Conservation (phyloP, 2,329 filamentous ascomycete genomes). For the Monosporascus ibericus region DNA sequence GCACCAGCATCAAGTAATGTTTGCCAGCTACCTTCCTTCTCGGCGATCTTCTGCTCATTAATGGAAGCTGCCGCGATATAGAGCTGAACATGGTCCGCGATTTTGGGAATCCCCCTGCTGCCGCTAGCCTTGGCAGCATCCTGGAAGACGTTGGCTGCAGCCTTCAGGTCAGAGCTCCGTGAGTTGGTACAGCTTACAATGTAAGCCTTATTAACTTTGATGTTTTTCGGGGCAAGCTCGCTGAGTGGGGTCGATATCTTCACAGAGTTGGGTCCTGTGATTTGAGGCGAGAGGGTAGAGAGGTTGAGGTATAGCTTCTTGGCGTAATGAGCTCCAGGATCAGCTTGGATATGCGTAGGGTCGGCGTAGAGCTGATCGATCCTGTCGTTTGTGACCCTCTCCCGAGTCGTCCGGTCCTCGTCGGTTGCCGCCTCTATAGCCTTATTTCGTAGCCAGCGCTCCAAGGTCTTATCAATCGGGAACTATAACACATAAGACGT, state of each 20-base stretch:
- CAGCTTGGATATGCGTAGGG: constrained; percentile 51
- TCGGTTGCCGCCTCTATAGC: constrained; percentile 66
- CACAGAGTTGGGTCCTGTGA: constrained; percentile 85
- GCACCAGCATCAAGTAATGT: constrained; percentile 53
- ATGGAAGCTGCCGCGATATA: constrained; percentile 86
- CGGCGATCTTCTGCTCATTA: constrained; percentile 69
- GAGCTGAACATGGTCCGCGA: constrained; percentile 72
- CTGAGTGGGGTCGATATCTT: constrained; percentile 76
- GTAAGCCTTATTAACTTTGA: constrained; percentile 78
- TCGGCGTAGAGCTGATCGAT: constrained; percentile 68
- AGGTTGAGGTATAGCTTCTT: constrained; percentile 80
- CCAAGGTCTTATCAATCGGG: constrained; percentile 68
- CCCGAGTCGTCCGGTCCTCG: constrained; percentile 36
- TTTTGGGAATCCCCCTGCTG: constrained; percentile 55
- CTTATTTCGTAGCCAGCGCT: constrained; percentile 69
- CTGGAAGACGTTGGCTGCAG: constrained; percentile 79
- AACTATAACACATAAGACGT: constrained; percentile 56
- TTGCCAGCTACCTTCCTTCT: constrained; percentile 83
- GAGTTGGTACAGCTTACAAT: constrained; percentile 88
- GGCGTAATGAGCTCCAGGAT: constrained; percentile 72
- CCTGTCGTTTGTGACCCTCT: constrained; percentile 64
- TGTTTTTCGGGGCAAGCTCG: constrained; percentile 66
- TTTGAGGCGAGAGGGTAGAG: constrained; percentile 74
- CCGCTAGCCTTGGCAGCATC: constrained; percentile 56
- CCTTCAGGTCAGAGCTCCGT: constrained; percentile 71